These are phyloP conservation scores for Vitrella brassicaformis DNA, from an alignment of 73 alveolate genomes.

Conservation along the genomic window DNA sequence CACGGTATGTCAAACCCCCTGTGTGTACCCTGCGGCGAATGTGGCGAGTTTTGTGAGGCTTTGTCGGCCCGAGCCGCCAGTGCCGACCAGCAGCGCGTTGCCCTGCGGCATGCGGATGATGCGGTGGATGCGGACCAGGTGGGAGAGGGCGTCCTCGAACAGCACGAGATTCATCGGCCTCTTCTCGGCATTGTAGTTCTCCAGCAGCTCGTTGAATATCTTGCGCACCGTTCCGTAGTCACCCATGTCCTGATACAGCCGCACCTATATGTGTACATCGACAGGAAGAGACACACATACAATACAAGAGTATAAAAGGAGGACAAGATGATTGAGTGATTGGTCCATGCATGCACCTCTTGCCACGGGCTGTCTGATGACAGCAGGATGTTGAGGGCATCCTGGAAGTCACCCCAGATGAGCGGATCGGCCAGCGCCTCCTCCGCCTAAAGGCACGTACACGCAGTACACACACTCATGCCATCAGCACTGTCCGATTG, in stretches of 20 bases:
- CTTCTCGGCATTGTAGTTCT: slow-evolving; percentile 86
- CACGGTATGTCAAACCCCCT: neutral
- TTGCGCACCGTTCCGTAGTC: slow-evolving; percentile 69
- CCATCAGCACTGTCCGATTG: neutral
- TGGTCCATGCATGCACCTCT: too few relatives aligned
- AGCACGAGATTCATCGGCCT: slow-evolving; percentile 95
- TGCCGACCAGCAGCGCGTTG: slow-evolving; percentile 87
- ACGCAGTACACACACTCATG: neutral
- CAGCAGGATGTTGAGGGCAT: slow-evolving; percentile 12
- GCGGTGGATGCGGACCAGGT: slow-evolving; percentile 88
- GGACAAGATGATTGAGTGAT: too few relatives aligned
- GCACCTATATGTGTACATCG: too few relatives aligned
- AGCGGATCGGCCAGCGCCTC: neutral
- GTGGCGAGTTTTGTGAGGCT: slow-evolving; percentile 82
- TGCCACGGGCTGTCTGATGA: too few relatives aligned
- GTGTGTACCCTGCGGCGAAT: slow-evolving; percentile 73
- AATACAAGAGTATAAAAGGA: too few relatives aligned
- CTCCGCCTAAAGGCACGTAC: neutral
- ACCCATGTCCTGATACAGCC: slow-evolving; percentile 84
- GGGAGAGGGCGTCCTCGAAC: slow-evolving; percentile 88
- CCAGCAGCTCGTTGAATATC: slow-evolving; percentile 77
- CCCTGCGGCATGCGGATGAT: slow-evolving; percentile 92
- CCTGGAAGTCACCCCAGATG: slow-evolving; percentile 31
- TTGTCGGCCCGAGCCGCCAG: slow-evolving; percentile 91
- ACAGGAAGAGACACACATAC: neutral